Percentiles rank a stretch among this genome's conserved stretches.
Evolutionary conservation across 306 rosid species (phyloP).

Genomic region (Sechiopsis laciniata): DNA sequence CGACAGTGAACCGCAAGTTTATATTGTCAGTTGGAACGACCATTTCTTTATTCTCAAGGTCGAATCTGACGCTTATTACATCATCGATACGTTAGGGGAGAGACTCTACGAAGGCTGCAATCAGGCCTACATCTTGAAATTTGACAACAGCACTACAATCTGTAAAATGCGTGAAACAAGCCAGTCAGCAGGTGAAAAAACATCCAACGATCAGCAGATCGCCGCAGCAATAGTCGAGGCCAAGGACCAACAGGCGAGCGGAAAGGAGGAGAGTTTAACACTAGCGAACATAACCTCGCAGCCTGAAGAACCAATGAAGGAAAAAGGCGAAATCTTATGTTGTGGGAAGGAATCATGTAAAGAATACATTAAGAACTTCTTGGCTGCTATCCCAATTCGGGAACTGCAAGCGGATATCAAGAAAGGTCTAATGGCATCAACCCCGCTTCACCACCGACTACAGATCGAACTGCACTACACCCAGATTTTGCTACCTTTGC

Average conservation of each 20-base stretch:
- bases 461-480: constrained; percentile 93
- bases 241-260: constrained; percentile 37
- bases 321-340: constrained; percentile 59
- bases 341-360: constrained; percentile 90
- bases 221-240: constrained; percentile 39
- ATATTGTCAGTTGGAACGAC: constrained; percentile 91
- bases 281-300: constrained; percentile 27
- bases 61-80: constrained; percentile 76
- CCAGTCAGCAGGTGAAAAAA: constrained; percentile 51
- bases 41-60: constrained; percentile 97
- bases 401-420: constrained; percentile 90
- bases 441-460: constrained; percentile 83
- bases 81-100: constrained; percentile 92
- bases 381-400: constrained; percentile 95
- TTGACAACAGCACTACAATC: constrained; percentile 56
- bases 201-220: constrained; percentile 36
- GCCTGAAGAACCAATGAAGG: constrained; percentile 39
- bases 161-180: constrained; percentile 40
- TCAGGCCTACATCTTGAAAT: constrained; percentile 88
- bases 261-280: constrained; percentile 38
- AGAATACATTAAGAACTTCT: constrained; percentile 90
- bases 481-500: constrained; percentile 35
- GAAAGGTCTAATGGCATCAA: constrained; percentile 76
- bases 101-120: constrained; percentile 92
- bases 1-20: constrained; percentile 57